Conservation (phyloP, 805 yeast species). For the Sporopachydermia quercuum region DNA sequence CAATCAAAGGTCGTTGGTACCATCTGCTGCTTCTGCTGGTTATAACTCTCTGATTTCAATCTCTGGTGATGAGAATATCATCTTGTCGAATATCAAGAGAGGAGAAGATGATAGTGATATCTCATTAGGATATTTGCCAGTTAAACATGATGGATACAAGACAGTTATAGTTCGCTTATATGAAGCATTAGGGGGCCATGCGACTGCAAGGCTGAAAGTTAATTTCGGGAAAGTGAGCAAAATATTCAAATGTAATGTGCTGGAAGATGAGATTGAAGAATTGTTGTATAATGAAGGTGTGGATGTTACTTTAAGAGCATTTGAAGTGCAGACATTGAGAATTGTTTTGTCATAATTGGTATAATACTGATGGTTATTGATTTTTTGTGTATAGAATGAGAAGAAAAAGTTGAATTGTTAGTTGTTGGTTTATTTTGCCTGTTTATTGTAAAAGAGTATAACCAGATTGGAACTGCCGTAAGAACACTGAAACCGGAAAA, state of each 20-base stretch:
- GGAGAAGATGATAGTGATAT: slow-evolving; percentile 64
- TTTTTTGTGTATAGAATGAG: too few relatives aligned
- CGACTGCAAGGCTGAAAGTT: slow-evolving; percentile 31
- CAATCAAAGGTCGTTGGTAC: slow-evolving; percentile 29
- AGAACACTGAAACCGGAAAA: too few relatives aligned
- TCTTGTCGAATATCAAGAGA: slow-evolving; percentile 69
- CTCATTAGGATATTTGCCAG: slow-evolving; percentile 24
- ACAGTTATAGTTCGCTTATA: slow-evolving; percentile 62
- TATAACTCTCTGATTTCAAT: slow-evolving; percentile 13
- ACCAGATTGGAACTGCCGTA: too few relatives aligned
- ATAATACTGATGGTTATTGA: too few relatives aligned
- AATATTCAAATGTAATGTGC: slow-evolving; percentile 31
- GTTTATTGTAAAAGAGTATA: too few relatives aligned
- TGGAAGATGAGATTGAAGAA: slow-evolving; percentile 24
- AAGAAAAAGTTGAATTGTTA: too few relatives aligned
- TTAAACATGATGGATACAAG: slow-evolving; percentile 28
- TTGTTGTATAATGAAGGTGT: slow-evolving; percentile 13
- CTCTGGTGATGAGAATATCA: slow-evolving; percentile 40
- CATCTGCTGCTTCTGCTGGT: slow-evolving; percentile 8
- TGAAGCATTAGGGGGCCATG: slow-evolving; percentile 76
- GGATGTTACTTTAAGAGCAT: slow-evolving; percentile 43
- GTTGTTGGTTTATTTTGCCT: too few relatives aligned
- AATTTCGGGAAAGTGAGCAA: slow-evolving; percentile 26
- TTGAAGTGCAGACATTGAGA: slow-evolving; percentile 60
- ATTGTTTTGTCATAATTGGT: slow-evolving; percentile 23